Percentiles rank a stretch among this genome's conserved stretches.
phyloP scores from a whole-genome alignment of 2,329 filamentous ascomycete species.

The Scolecobasidium constrictum region DNA sequence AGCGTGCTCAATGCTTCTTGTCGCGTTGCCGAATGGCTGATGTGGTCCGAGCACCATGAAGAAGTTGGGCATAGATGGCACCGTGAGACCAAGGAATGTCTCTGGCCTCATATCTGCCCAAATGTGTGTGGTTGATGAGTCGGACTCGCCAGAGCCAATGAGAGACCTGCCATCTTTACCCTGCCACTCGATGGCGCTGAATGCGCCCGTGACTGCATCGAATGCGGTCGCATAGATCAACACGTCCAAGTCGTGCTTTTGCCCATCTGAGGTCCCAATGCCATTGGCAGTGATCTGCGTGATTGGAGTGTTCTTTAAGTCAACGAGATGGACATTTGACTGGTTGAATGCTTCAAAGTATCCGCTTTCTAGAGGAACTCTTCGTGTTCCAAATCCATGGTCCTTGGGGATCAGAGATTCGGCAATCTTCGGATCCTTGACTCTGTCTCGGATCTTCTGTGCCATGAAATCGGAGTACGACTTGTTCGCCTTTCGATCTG shows the following conservation, averaged over 20 bases:
- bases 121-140: conserved; percentile 11
- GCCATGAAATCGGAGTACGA: conserved; percentile 6
- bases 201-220: conserved; percentile 14
- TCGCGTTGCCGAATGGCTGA: conserved; percentile 32
- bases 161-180: conserved; percentile 16
- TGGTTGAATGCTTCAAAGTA: conserved; percentile 46
- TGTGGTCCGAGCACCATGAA: conserved; percentile 34
- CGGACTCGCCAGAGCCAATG: conserved; percentile 14
- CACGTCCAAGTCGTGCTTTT: conserved; percentile 33
- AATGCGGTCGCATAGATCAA: conserved; percentile 33
- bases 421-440: conserved; percentile 41
- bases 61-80: conserved; percentile 21
- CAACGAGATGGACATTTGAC: conserved; percentile 44
- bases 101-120: conserved; percentile 15
- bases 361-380: conserved; percentile 41
- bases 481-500: conserved; percentile 26
- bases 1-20: conserved; percentile 32
- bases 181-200: conserved; percentile 16
- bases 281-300: conserved; percentile 31
- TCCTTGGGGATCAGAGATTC: conserved; percentile 47
- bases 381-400: conserved; percentile 43
- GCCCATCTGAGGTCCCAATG: conserved; percentile 30
- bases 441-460: conserved; percentile 30
- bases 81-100: no score
- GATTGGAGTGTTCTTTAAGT: conserved; percentile 42